These are phyloP conservation scores for Saccharomyces pastorianus DNA, from an alignment of 1,139 yeast species.

Conservation along the genomic window DNA sequence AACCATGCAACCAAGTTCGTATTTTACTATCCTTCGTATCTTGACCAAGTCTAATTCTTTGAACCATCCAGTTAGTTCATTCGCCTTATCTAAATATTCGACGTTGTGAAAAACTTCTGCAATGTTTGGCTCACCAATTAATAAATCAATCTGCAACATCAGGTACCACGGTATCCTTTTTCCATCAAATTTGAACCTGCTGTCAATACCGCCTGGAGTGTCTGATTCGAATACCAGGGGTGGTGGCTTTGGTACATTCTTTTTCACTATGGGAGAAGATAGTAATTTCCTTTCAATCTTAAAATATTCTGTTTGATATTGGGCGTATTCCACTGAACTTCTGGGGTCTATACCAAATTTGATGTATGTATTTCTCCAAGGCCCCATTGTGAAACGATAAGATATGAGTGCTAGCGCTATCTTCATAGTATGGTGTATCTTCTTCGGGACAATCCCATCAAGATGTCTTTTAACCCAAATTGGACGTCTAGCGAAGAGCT, in stretches of 20 bases:
- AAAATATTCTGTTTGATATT: constrained; percentile 80
- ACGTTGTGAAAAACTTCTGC: constrained; percentile 40
- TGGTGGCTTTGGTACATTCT: constrained; percentile 32
- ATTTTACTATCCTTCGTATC: constrained; percentile 61
- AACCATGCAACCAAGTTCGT: constrained; percentile 57
- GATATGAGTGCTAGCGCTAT: constrained; percentile 79
- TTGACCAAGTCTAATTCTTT: constrained; percentile 52
- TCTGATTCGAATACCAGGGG: constrained; percentile 30
- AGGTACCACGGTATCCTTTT: constrained; percentile 56
- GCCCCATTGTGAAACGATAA: constrained; percentile 78
- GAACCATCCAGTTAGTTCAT: constrained; percentile 70
- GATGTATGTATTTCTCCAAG: constrained; percentile 89
- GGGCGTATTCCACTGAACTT: constrained; percentile 44
- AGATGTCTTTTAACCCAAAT: constrained; percentile 81
- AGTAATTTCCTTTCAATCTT: constrained; percentile 31
- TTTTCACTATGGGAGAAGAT: constrained; percentile 36
- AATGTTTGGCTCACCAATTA: constrained; percentile 56
- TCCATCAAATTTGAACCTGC: constrained; percentile 66
- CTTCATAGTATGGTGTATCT: constrained; percentile 47
- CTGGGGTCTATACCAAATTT: constrained; percentile 75
- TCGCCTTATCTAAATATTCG: constrained; percentile 36
- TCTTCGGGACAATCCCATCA: constrained; percentile 47
- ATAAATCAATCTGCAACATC: constrained; percentile 75
- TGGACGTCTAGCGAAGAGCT: constrained; percentile 62
- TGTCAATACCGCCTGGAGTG: constrained; percentile 28